Conservation (phyloP, 2,329 filamentous ascomycete species). For the Colletotrichum gloeosporioides region DNA sequence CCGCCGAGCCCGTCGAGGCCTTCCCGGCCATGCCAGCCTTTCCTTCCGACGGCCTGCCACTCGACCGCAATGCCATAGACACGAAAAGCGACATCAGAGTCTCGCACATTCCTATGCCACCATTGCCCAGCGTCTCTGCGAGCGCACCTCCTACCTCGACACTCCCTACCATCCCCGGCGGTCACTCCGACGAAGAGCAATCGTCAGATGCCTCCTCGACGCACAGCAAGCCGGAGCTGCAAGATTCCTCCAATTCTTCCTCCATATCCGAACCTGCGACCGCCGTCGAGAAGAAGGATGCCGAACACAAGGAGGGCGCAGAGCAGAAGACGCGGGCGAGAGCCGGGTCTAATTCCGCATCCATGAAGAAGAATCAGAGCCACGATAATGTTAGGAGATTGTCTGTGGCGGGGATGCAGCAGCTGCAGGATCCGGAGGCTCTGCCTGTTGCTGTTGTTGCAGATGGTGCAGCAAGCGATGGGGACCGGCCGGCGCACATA, state of each 20-base stretch:
- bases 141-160: conserved; percentile 21
- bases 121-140: conserved; percentile 6
- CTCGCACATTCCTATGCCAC: conserved; percentile 16
- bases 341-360: conserved; percentile 13
- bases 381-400: conserved; percentile 57
- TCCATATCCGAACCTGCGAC: conserved; percentile 13
- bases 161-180: conserved; percentile 17
- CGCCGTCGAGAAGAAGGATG: not conserved
- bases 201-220: conserved; percentile 19
- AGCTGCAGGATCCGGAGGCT: conserved; percentile 62
- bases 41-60: not conserved
- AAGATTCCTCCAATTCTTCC: conserved; percentile 1
- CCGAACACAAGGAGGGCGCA: not conserved
- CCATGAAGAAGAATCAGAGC: conserved; percentile 31
- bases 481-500: conserved; percentile 39
- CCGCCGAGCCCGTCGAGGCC: conserved; percentile 2
- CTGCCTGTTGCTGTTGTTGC: conserved; percentile 57
- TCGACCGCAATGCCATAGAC: not conserved
- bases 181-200: conserved; percentile 20
- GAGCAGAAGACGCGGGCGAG: not conserved
- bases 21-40: conserved; percentile 13
- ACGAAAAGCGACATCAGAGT: conserved; percentile 11
- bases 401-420: conserved; percentile 63
- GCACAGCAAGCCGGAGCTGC: conserved; percentile 10
- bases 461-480: conserved; percentile 41